phyloP scores from a whole-genome alignment of 257 asterid species.

The Capsicum pubescens region DNA sequence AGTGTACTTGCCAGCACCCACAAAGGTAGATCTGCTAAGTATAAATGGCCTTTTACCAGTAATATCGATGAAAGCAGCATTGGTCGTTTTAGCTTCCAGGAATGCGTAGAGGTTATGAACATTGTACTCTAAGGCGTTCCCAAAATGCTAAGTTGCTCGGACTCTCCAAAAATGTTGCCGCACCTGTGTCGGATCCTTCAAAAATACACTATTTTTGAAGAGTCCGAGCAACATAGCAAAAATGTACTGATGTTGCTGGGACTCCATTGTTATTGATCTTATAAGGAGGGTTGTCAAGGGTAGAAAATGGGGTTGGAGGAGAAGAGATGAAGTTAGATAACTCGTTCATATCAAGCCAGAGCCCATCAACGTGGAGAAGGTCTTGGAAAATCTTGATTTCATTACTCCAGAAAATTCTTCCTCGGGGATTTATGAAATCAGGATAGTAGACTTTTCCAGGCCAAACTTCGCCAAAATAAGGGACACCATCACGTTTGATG shows the following conservation, averaged over 20 bases:
- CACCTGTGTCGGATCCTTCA: no score
- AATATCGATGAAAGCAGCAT: slow-evolving; percentile 52
- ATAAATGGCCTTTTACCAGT: slow-evolving; percentile 84
- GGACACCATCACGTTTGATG: slow-evolving; percentile 69
- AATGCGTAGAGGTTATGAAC: slow-evolving; percentile 88
- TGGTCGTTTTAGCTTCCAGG: slow-evolving; percentile 71
- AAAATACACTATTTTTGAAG: no score
- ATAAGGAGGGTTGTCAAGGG: slow-evolving; percentile 79
- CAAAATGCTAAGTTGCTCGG: no score
- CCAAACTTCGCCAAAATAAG: slow-evolving; percentile 86
- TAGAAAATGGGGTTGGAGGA: slow-evolving; percentile 59
- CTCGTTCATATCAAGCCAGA: slow-evolving; percentile 98
- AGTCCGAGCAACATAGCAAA: no score
- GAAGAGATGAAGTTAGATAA: slow-evolving; percentile 76
- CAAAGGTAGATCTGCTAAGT: slow-evolving; percentile 82
- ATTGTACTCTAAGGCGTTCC: slow-evolving; percentile 67
- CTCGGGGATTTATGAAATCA: slow-evolving; percentile 69
- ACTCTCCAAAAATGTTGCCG: no score
- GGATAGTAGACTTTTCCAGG: slow-evolving; percentile 89
- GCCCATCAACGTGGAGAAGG: slow-evolving; percentile 67
- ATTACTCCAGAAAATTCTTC: slow-evolving; percentile 62
- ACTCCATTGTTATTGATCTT: slow-evolving; percentile 79
- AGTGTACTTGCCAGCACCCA: slow-evolving; percentile 85
- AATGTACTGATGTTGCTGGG: slow-evolving; percentile 74
- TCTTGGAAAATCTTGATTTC: slow-evolving; percentile 69